Base-by-base conservation (phyloP, 441 rosid genomes). In the Aleurites moluccanus region DNA sequence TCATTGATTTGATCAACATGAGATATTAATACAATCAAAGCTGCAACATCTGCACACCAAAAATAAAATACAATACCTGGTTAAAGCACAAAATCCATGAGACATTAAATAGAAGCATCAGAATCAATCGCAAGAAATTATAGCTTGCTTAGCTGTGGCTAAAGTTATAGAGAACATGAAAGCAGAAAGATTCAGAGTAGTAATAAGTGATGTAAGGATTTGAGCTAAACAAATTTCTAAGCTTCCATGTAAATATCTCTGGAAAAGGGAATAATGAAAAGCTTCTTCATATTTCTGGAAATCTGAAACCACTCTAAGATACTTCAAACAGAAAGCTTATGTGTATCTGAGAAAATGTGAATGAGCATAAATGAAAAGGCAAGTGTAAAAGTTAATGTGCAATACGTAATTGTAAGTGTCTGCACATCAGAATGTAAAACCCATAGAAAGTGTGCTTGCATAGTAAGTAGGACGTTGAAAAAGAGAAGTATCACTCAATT, bases 11-110 rank as follows among this genome's bases (percentile, higher is more conserved):
- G 92, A 81, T 90, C 92, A 59, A 73, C 89, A 60, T 89, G 88
- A 70, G 97, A 87, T 71, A 86, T 80, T 81, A 85, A 76, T 73
- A 94, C 83, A 71, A 94, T 80, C 79, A 94, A 83, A 69, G 92
- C 91, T 70, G 87, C 83, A 73, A 84, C 91, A 75, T 85, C 98
- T 92, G 92, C 80, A 80, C n/a, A 42, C n/a, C 49, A 69, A 60
- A 80, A 66, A 16, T 13, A 73, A 27, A 47, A 14, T 56, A 66
- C 56, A 78, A 57, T 53, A 68, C 59, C 60, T 20, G 72, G 64
- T 44, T 38, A 23, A 49, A 38, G 66, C 47, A 64, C 42, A 75
- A 20, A 40, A 16, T 55, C 23, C 30, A 15, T 15, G 4, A 72
- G 35, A 28, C 59, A 16, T 38, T 27, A 57, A 23, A 21, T 40